A percentile compares a stretch with the other conserved stretches of the same genome.
These are phyloP conservation scores for Colletotrichum aenigma DNA, from an alignment of 2,329 filamentous ascomycete genomes.

Conservation along the genomic window DNA sequence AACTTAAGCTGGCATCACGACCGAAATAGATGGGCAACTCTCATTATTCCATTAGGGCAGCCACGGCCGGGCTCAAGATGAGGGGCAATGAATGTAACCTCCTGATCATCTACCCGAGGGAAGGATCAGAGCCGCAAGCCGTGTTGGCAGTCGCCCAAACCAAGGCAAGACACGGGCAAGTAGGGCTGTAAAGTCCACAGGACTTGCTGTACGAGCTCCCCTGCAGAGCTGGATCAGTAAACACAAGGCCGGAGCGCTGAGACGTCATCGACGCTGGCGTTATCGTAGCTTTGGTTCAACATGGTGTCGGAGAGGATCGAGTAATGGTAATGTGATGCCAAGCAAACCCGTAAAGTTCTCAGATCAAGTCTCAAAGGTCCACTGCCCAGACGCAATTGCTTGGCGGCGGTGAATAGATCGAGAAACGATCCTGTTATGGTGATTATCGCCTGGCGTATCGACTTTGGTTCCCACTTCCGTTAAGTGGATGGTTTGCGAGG, in stretches of 20 bases:
- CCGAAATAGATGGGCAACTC: neutral
- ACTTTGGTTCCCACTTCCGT: neutral
- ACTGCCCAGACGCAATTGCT: neutral
- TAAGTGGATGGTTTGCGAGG: neutral
- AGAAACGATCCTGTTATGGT: neutral
- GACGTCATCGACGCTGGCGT: neutral
- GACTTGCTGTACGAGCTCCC: neutral
- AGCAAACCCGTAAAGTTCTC: no score
- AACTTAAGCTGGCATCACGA: neutral
- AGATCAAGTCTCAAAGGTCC: neutral
- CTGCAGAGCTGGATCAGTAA: neutral
- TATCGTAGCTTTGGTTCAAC: accelerated
- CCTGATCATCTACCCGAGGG: neutral
- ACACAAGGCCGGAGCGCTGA: neutral
- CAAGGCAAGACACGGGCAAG: neutral
- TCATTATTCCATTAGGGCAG: neutral
- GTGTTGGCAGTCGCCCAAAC: neutral
- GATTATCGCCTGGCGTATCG: neutral
- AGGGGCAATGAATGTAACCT: neutral
- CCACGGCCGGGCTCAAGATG: neutral
- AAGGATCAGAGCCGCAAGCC: neutral
- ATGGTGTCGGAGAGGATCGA: neutral
- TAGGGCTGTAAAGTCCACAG: neutral
- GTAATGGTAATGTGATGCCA: no score
- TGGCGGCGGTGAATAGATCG: neutral